Evolutionary conservation across 768 basidiomycete species (phyloP), one percentile per base, ranked within the genome.

Genomic region (Lentinula guzmanii): DNA sequence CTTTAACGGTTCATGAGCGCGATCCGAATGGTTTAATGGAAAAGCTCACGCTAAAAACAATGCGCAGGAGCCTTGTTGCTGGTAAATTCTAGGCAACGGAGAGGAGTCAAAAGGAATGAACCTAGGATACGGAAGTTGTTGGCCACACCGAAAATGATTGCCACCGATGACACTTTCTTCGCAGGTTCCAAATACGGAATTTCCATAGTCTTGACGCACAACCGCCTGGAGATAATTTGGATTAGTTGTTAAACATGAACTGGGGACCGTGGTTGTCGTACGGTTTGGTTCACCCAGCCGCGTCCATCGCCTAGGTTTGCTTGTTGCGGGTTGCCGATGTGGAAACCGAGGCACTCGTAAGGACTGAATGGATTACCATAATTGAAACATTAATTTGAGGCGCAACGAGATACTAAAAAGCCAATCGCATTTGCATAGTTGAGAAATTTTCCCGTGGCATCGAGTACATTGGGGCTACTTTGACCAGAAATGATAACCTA

Each of bases 231-330:
- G 72, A 78, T 80, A 64, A 16, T 35, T 13, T 18, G 43, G 31
- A 41, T n/a, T n/a, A 31, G 35, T 11, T 15, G 0, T 8, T 54
- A 13, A 35, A 35, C 10, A 43, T 15, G 21, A 11, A 71, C 75
- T 31, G 28, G 28, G 28, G 28, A 28, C 28, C 28, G 28, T 28
- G 28, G 28, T 35, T 37, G 11, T 35, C 66, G 42, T 54, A 71
- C 73, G 13, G 68, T 69, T 65, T 74, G 69, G 45, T 65, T 67
- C 78, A 86, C 63, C 62, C 76, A 78, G 5, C 86, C 87, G 46
- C 81, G 71, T 0, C 89, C 89, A 65, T 92, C 90, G 2, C 90
- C 90, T 0, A 91, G 75, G 66, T 90, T 79, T 0, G 87, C 88
- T 3, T 68, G 70, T 67, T 91, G 89, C 48, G 75, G 70, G 31